phyloP scores from a whole-genome alignment of 2,329 filamentous ascomycete genomes.

The Trichoderma simmonsii region DNA sequence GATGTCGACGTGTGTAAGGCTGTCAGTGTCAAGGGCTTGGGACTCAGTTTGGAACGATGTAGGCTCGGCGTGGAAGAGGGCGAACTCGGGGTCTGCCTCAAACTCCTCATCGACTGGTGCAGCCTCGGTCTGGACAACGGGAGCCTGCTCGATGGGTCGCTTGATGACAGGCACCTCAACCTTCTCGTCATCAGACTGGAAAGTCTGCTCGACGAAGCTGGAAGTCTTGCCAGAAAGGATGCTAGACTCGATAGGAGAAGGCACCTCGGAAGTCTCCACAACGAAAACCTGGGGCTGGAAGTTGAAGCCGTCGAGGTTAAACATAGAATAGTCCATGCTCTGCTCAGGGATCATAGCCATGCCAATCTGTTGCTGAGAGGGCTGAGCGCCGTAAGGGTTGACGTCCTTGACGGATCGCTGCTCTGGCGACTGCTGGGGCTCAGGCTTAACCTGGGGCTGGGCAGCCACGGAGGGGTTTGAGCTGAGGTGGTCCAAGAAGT shows the following conservation, averaged over 20 bases:
- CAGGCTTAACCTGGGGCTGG: constrained; percentile 36
- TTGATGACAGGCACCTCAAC: constrained; percentile 55
- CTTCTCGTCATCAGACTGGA: constrained; percentile 51
- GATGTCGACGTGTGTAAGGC: constrained; percentile 39
- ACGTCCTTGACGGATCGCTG: constrained; percentile 61
- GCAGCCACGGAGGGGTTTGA: constrained; percentile 51
- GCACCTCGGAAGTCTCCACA: constrained; percentile 68
- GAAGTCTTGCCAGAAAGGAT: constrained; percentile 69
- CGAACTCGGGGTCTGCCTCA: constrained; percentile 60
- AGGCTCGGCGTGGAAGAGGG: constrained; percentile 53
- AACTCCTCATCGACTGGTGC: constrained; percentile 51
- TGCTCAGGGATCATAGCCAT: constrained; percentile 84
- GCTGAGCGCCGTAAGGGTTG: constrained; percentile 57
- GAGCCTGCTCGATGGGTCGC: constrained; percentile 39
- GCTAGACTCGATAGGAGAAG: constrained; percentile 56
- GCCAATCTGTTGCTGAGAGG: constrained; percentile 65
- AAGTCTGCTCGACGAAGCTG: constrained; percentile 47
- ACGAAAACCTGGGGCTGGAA: constrained; percentile 72
- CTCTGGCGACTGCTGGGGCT: constrained; percentile 41
- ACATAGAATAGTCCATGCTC: constrained; percentile 68
- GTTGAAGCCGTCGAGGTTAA: constrained; percentile 58
- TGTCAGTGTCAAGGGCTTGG: constrained; percentile 40
- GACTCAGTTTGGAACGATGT: constrained; percentile 27
- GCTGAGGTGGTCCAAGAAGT: constrained; percentile 71
- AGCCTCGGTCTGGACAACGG: constrained; percentile 28